phyloP scores from a whole-genome alignment of 2,329 filamentous ascomycete genomes.

The Camillea tinctor region DNA sequence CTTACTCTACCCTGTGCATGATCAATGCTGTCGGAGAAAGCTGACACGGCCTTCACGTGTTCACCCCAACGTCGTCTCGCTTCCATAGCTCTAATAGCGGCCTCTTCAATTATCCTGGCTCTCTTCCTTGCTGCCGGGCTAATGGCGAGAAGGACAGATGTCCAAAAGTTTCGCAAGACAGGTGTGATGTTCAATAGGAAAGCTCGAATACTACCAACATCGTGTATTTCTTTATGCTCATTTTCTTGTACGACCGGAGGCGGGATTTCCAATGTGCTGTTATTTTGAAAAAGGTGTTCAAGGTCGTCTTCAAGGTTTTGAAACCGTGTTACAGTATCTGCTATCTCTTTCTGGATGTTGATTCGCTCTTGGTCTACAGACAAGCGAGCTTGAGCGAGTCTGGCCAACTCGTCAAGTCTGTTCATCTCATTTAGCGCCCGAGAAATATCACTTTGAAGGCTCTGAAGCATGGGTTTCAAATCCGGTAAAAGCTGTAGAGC shows the following conservation, averaged over 20 bases:
- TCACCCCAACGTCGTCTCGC: slow-evolving; percentile 1
- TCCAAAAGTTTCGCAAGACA: slow-evolving; percentile 3
- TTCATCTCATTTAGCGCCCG: slow-evolving; percentile 5
- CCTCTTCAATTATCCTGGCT: neutral
- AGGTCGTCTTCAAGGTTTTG: slow-evolving; percentile 1
- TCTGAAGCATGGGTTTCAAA: neutral
- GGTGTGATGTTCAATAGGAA: neutral
- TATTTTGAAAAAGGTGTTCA: slow-evolving; percentile 2
- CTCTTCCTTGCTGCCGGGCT: neutral
- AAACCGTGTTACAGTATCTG: neutral
- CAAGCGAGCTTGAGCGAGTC: slow-evolving; percentile 7
- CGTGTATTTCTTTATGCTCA: neutral
- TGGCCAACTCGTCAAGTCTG: slow-evolving; percentile 4
- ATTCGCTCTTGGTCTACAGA: slow-evolving; percentile 7
- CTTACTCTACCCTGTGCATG: neutral
- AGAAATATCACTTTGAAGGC: slow-evolving; percentile 3
- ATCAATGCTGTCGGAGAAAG: neutral
- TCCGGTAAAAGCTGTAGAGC: slow-evolving; percentile 1
- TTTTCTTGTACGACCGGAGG: neutral
- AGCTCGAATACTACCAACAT: neutral
- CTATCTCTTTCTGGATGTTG: neutral
- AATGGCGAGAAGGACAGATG: neutral
- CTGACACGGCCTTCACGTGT: neutral
- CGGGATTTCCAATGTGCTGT: slow-evolving; percentile 5
- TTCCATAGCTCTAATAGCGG: neutral